Conservation (phyloP, 2,329 filamentous ascomycete genomes). For the Pseudogymnoascus sp. region DNA sequence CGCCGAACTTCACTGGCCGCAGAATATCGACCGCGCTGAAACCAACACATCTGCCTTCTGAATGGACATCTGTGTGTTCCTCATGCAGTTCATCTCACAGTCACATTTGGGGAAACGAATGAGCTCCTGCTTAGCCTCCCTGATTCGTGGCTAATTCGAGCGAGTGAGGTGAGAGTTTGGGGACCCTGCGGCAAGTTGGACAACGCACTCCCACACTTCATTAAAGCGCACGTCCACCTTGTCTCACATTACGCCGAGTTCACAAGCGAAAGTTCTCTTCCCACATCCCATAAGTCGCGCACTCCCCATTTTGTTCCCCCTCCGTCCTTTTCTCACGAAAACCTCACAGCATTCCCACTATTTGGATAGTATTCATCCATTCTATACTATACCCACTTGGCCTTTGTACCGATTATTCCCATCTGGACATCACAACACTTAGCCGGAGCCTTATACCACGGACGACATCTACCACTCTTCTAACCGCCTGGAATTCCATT, state of each 20-base stretch:
- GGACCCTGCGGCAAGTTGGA: constrained; percentile 1
- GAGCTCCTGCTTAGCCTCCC: not conserved
- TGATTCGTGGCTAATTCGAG: constrained; percentile 7
- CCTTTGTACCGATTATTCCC: constrained; percentile 6
- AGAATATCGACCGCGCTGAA: not conserved
- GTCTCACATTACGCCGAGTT: constrained; percentile 1
- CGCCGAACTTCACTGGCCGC: not conserved
- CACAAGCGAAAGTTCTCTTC: not conserved
- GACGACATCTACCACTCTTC: constrained; percentile 4
- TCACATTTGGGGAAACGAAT: constrained; percentile 2
- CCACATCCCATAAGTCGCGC: constrained; percentile 8
- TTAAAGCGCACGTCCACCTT: constrained; percentile 5
- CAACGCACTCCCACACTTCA: constrained; percentile 6
- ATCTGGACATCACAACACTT: not conserved
- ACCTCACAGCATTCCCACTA: not conserved
- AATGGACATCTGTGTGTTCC: not conserved
- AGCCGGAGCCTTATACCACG: not conserved
- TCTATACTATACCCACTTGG: constrained; percentile 2
- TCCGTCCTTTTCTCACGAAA: not conserved
- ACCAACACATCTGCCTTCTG: constrained; percentile 3
- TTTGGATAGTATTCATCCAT: constrained; percentile 7
- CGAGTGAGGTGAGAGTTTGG: constrained; percentile 2
- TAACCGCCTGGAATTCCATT: constrained; percentile 8
- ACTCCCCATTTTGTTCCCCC: not conserved
- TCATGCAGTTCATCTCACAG: not conserved